These are phyloP conservation scores for Salinomyces thailandicus DNA, from an alignment of 2,329 filamentous ascomycete species.

Conservation along the genomic window DNA sequence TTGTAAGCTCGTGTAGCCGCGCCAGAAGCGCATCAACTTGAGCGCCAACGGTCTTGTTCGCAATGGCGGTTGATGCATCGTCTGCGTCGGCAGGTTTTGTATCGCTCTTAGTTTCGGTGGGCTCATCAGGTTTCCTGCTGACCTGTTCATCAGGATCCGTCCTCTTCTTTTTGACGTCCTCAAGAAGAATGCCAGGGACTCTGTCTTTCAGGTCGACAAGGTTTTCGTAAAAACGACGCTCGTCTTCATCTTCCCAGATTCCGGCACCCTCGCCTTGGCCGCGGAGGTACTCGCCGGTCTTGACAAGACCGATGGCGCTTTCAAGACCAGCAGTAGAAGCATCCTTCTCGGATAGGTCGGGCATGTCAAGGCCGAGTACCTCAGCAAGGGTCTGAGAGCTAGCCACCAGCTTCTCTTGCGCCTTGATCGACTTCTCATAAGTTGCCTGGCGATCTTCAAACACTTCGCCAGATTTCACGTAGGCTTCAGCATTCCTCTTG, in stretches of 20 bases:
- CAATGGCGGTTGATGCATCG: conserved; percentile 85
- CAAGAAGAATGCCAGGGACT: conserved; percentile 83
- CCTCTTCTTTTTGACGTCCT: conserved; percentile 94
- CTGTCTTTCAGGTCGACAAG: conserved; percentile 90
- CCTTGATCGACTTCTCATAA: conserved; percentile 87
- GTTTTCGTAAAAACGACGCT: conserved; percentile 96
- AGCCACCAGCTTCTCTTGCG: conserved; percentile 77
- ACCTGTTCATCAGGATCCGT: conserved; percentile 67
- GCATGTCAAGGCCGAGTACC: conserved; percentile 82
- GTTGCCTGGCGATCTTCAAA: conserved; percentile 95
- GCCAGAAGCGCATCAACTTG: conserved; percentile 87
- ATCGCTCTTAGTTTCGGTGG: conserved; percentile 32
- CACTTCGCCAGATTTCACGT: conserved; percentile 95
- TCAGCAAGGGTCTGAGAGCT: conserved; percentile 91
- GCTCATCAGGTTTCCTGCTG: conserved; percentile 58
- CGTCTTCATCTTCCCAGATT: conserved; percentile 98
- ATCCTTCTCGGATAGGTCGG: conserved; percentile 77
- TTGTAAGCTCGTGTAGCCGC: conserved; percentile 80
- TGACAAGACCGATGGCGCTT: conserved; percentile 82
- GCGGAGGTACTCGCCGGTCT: conserved; percentile 83
- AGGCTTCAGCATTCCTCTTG: conserved; percentile 91
- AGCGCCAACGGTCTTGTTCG: conserved; percentile 93
- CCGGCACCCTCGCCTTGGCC: conserved; percentile 83
- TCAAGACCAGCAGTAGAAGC: conserved; percentile 54
- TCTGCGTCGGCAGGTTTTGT: conserved; percentile 52